Evolutionary conservation across 2,329 filamentous ascomycete species (phyloP), one percentile per base, ranked within the genome.

Genomic region (Arthroderma sp.): DNA sequence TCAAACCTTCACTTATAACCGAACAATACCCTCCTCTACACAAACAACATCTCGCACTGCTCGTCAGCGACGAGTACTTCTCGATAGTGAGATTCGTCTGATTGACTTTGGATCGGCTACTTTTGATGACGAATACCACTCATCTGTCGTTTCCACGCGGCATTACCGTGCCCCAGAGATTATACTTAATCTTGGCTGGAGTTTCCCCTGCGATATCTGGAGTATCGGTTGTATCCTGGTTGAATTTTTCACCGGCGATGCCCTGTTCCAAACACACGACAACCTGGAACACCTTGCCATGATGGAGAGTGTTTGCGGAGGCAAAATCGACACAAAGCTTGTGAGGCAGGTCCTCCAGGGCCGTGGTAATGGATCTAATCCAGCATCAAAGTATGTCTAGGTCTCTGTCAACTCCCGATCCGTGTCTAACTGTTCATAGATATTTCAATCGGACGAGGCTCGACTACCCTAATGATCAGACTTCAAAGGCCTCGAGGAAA

Each of bases 41-140:
- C 73, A 73, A 11, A 70, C 75, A 3, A 75, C 69, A 10, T 66
- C 66, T 36, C 68, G 78, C 29, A 73, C 70, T 45, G 75, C 77
- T 31, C 71, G 76, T 47, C 78, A 80, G 58, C 68, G 78, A 50
- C 73, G 76, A 46, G 78, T 82, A 4, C 61, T 82, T 28, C 66
- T 81, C 29, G 76, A 79, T 51, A 78, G 77, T 34, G 78, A 81
- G 58, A 82, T 82, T 48, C 71, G 78, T 32, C 64, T 82, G 39
- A 82, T 82, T 51, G 78, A 82, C 57, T 82, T 82, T 60, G 78
- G 78, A 5, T 80, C 76, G 15, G 78, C 78, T 10, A 82, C 78
- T 0, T 82, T 82, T 53, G 74, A 82, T 46, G 78, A 82, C 51
- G 78, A 81, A 59, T 81, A 82, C 50, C 78, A 82, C 55, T 80